Conservation (phyloP, 2,329 filamentous ascomycete species). For the Cryphonectria nitschkei region DNA sequence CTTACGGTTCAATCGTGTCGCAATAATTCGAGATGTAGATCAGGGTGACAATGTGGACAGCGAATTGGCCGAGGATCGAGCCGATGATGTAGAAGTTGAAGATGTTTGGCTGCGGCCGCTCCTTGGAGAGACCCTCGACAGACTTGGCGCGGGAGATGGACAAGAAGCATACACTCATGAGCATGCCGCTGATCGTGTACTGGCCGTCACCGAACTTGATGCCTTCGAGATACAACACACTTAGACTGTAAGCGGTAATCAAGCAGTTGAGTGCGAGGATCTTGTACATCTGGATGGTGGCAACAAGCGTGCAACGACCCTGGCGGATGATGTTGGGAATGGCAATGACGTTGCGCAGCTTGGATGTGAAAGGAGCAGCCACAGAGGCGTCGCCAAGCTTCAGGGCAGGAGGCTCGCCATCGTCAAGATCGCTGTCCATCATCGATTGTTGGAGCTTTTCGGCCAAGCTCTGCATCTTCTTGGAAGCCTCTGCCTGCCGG, state of each 20-base stretch:
- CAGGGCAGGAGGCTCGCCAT: constrained; percentile 89
- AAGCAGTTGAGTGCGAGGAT: constrained; percentile 97
- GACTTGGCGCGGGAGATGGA: constrained; percentile 97
- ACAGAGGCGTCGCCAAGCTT: constrained; percentile 98
- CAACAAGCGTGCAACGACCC: constrained; percentile 94
- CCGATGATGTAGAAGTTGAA: constrained; percentile 99
- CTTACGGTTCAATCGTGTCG: constrained; percentile 82
- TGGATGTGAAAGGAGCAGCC: constrained; percentile 95
- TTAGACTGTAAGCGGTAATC: constrained; percentile 96
- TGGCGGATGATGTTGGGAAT: constrained; percentile 98
- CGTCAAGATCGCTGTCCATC: constrained; percentile 88
- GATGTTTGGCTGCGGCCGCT: constrained; percentile 96
- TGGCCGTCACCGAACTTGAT: constrained; percentile 99
- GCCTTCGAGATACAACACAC: constrained; percentile 93
- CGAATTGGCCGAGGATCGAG: constrained; percentile 95
- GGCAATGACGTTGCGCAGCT: constrained; percentile 93
- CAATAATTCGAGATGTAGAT: constrained; percentile 94
- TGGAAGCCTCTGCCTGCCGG: constrained; percentile 66
- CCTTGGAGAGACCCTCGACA: constrained; percentile 93
- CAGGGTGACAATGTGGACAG: constrained; percentile 89
- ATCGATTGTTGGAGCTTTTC: constrained; percentile 85
- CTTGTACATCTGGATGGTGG: constrained; percentile 99
- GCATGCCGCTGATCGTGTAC: constrained; percentile 98
- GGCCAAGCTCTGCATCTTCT: constrained; percentile 77
- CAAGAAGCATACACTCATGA: constrained; percentile 99